Base-by-base conservation (phyloP, 1,139 yeast genomes). In the Kurtzmaniella quercitrusa region DNA sequence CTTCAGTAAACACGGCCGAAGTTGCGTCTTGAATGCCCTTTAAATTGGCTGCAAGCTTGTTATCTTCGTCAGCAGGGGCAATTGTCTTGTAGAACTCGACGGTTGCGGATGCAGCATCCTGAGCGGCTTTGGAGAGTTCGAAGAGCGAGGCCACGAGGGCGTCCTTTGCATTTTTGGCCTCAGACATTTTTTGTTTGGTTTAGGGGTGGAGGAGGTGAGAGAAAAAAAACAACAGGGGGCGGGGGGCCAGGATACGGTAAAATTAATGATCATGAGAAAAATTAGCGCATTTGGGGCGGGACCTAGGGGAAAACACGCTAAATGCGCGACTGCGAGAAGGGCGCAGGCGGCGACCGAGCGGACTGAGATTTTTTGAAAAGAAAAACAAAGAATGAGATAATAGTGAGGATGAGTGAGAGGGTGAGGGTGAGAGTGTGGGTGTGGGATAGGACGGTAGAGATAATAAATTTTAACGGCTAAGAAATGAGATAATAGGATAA, bases 81-180 rank as follows among this genome's bases (percentile, higher is more conserved):
- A 79, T 66, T 20, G 74, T 70, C 55, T 82, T 81, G 71, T 82
- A 84, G 63, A 84, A 85, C 56, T 81, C 82, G 47, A 86, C 78
- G 32, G 91, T 80, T 28, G 93, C 89, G 37, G 80, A 68, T 35
- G 94, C 88, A 39, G 93, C 87, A 45, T 84, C 89, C 50, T 76
- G 80, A 38, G 95, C 91, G 17, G 91, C 87, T 57, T 82, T 85
- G 42, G 94, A 82, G 47, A 88, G 76, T 59, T 84, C 89, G 55
- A 83, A 84, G 47, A 88, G 76, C 5, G 95, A 78, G 36, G 94
- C 78, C 48, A 88, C 89, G 40, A 87, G 74, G 63, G 82, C 63
- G 55, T 71, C 74, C 57, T 69, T 69, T 33, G 74, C 66, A 44
- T 59, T 57, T 57, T 70, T 67, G 46, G 63, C 58, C 40, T 65